Evolutionary conservation across 2,329 filamentous ascomycete species (phyloP).

Genomic region (Exophiala oligosperma): DNA sequence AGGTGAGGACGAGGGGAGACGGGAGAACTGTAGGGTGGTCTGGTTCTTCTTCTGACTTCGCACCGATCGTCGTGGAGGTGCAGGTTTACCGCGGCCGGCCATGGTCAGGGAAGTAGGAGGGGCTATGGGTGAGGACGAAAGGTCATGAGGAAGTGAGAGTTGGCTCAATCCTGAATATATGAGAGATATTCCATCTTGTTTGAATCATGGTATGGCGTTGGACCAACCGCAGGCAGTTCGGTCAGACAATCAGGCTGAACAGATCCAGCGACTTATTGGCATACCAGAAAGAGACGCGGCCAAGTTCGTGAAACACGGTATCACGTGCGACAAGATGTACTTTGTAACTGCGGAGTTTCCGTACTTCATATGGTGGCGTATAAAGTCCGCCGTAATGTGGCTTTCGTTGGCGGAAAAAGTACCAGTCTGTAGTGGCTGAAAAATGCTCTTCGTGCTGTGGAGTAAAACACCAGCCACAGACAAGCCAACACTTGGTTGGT

Average conservation of each 20-base stretch:
- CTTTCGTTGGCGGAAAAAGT: too few relatives aligned
- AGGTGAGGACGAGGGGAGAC: conserved; percentile 34
- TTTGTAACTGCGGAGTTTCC: too few relatives aligned
- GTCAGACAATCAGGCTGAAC: background rate
- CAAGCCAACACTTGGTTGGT: background rate
- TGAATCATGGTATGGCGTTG: background rate
- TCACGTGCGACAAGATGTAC: background rate
- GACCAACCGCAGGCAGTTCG: background rate
- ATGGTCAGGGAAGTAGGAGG: background rate
- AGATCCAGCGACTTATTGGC: too few relatives aligned
- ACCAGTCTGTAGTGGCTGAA: too few relatives aligned
- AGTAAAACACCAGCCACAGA: background rate
- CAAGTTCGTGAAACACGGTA: background rate
- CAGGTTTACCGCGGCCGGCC: background rate
- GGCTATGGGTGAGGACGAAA: background rate
- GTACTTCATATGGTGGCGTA: too few relatives aligned
- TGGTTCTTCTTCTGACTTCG: conserved; percentile 32
- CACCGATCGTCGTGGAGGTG: conserved; percentile 10
- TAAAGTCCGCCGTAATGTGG: too few relatives aligned
- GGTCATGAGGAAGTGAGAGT: background rate
- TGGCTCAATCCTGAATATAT: background rate
- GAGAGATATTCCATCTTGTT: background rate
- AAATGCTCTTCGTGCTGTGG: background rate
- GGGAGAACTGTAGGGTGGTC: conserved; percentile 45
- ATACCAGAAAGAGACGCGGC: too few relatives aligned